These are phyloP conservation scores for Uronychia binucleata DNA, from an alignment of 73 alveolate species.

Conservation along the genomic window DNA sequence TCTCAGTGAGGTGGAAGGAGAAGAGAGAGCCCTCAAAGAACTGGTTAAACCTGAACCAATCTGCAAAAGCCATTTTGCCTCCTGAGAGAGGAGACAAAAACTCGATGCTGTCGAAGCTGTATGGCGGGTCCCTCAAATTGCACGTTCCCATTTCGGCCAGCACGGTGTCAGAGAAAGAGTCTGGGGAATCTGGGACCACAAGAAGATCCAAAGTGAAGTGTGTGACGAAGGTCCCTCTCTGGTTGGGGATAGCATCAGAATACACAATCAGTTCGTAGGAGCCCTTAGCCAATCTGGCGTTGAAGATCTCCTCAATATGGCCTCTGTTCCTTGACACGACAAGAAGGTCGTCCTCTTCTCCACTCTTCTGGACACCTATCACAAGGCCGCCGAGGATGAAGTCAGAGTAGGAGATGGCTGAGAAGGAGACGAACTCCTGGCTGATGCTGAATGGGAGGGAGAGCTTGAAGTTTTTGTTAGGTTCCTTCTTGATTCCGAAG, in stretches of 20 bases:
- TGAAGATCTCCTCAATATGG: background rate
- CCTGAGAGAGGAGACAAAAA: background rate
- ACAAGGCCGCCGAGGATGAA: background rate
- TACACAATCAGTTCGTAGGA: background rate
- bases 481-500: background rate
- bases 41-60: background rate
- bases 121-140: background rate
- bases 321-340: conserved; percentile 1
- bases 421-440: background rate
- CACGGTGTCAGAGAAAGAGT: background rate
- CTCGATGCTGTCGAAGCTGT: background rate
- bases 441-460: background rate
- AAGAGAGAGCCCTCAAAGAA: background rate
- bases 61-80: background rate
- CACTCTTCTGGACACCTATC: background rate
- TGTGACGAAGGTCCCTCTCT: background rate
- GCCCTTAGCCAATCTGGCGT: background rate
- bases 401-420: background rate
- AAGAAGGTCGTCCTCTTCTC: background rate
- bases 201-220: background rate
- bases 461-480: background rate
- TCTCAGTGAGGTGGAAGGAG: background rate
- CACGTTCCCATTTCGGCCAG: background rate
- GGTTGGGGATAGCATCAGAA: background rate
- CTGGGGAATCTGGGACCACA: background rate